Evolutionary conservation across 2,329 filamentous ascomycete genomes (phyloP).

Genomic region (Talaromyces sp.): DNA sequence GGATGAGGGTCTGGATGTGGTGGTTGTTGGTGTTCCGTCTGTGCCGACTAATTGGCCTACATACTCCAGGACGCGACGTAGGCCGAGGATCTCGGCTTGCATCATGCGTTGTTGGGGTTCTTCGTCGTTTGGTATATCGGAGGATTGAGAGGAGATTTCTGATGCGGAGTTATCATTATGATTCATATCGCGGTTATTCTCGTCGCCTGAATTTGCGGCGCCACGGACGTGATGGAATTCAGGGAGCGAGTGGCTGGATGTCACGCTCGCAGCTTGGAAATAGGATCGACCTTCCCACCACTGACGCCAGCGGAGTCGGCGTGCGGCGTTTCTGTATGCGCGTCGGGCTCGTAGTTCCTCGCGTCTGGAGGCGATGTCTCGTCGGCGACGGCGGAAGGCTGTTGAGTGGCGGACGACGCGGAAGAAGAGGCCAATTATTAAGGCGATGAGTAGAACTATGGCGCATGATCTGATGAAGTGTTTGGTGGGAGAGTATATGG

Average conservation of each 20-base stretch:
- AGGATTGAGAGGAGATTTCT: slow-evolving; percentile 1
- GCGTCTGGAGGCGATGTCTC: slow-evolving; percentile 53
- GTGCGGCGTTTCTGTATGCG: slow-evolving; percentile 55
- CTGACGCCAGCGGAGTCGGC: slow-evolving; percentile 50
- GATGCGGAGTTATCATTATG: background rate
- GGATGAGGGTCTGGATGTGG: background rate
- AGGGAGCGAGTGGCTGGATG: slow-evolving; percentile 31
- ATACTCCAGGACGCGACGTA: slow-evolving; percentile 54
- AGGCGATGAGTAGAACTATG: slow-evolving; percentile 45
- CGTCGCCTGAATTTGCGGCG: background rate
- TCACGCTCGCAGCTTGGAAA: slow-evolving; percentile 38
- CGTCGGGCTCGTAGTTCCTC: slow-evolving; percentile 56
- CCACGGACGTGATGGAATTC: slow-evolving; percentile 46
- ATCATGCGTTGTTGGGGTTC: slow-evolving; percentile 48
- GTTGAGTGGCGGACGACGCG: slow-evolving; percentile 43
- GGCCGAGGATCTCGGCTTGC: slow-evolving; percentile 51
- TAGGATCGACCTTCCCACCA: slow-evolving; percentile 48
- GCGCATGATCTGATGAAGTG: slow-evolving; percentile 37
- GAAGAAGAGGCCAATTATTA: slow-evolving; percentile 38
- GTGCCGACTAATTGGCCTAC: slow-evolving; percentile 51
- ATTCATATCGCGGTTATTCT: background rate
- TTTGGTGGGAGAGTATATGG: slow-evolving; percentile 19
- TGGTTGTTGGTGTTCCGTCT: slow-evolving; percentile 26
- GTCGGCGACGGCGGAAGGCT: slow-evolving; percentile 49
- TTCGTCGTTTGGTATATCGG: background rate